These are phyloP conservation scores for Sporothrix brunneoviolacea DNA, from an alignment of 2,329 filamentous ascomycete genomes.

Conservation along the genomic window DNA sequence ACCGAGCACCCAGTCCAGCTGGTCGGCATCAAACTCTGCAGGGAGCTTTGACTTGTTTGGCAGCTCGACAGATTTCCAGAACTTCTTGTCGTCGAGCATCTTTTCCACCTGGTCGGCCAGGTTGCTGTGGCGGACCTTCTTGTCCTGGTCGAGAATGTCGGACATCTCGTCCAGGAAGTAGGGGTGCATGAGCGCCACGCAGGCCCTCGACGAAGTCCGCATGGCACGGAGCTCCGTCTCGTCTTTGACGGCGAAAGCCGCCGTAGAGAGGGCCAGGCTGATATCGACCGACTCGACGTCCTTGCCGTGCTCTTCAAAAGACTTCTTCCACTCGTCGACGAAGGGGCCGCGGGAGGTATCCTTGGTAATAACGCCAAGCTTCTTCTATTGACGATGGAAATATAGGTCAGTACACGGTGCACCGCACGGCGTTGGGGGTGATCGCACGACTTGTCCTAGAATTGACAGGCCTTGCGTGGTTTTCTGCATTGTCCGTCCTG, in stretches of 20 bases:
- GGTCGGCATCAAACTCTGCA: slow-evolving; percentile 74
- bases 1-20: slow-evolving; percentile 90
- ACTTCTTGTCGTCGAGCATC: slow-evolving; percentile 90
- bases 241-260: slow-evolving; percentile 87
- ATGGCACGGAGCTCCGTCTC: slow-evolving; percentile 90
- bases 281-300: slow-evolving; percentile 88
- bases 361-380: slow-evolving; percentile 80
- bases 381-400: slow-evolving; percentile 53
- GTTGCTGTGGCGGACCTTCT: slow-evolving; percentile 86
- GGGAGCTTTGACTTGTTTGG: slow-evolving; percentile 70
- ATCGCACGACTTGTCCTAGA: no score
- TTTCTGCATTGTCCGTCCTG: not conserved
- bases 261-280: slow-evolving; percentile 68
- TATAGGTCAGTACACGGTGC: slow-evolving; percentile 15
- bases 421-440: no score
- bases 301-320: slow-evolving; percentile 69
- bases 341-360: slow-evolving; percentile 82
- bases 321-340: slow-evolving; percentile 90
- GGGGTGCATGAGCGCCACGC: slow-evolving; percentile 87
- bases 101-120: slow-evolving; percentile 82
- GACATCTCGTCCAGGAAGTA: slow-evolving; percentile 99
- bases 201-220: slow-evolving; percentile 88
- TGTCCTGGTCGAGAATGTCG: slow-evolving; percentile 87
- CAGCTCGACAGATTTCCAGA: slow-evolving; percentile 75
- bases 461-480: no score